Evolutionary conservation across 345 rosid genomes (phyloP).

Genomic region (Salix brachista): DNA sequence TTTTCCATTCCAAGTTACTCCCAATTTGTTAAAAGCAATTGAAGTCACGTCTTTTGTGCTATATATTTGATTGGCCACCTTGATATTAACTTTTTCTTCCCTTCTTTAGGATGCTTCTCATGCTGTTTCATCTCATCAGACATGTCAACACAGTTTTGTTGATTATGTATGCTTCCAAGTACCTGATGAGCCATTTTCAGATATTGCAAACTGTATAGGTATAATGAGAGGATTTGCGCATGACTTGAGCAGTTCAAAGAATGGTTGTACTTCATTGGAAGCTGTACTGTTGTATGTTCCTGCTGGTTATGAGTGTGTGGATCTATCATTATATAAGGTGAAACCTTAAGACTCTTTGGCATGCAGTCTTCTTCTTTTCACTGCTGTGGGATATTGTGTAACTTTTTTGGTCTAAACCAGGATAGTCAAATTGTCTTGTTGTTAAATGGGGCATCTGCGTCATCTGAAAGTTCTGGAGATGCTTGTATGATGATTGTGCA

Average conservation of each 20-base stretch:
- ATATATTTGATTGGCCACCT: background rate
- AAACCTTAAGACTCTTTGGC: conserved; percentile 6
- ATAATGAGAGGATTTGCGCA: conserved; percentile 51
- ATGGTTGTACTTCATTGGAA: conserved; percentile 50
- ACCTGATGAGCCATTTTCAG: conserved; percentile 45
- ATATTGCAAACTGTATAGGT: conserved; percentile 53
- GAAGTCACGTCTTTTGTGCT: background rate
- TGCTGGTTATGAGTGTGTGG: conserved; percentile 58
- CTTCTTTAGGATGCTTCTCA: conserved; percentile 38
- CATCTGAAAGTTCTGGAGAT: conserved; percentile 61
- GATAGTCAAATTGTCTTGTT: conserved; percentile 65
- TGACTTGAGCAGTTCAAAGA: conserved; percentile 28
- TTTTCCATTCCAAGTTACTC: too few species aligned
- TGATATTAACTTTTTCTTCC: conserved; percentile 4
- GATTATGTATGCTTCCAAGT: conserved; percentile 70
- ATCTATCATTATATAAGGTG: conserved; percentile 85
- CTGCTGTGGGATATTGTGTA: background rate
- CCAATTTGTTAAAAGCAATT: background rate
- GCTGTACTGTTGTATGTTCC: conserved; percentile 61
- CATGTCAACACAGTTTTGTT: conserved; percentile 34
- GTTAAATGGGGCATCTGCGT: conserved; percentile 41
- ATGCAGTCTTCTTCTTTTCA: background rate
- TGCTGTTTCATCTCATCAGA: conserved; percentile 30
- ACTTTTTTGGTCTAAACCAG: conserved; percentile 36
- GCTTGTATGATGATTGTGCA: conserved; percentile 76